Evolutionary conservation across 805 yeast species (phyloP), one percentile per base, ranked within the genome.

Genomic region (Cyberlindnera veronae): DNA sequence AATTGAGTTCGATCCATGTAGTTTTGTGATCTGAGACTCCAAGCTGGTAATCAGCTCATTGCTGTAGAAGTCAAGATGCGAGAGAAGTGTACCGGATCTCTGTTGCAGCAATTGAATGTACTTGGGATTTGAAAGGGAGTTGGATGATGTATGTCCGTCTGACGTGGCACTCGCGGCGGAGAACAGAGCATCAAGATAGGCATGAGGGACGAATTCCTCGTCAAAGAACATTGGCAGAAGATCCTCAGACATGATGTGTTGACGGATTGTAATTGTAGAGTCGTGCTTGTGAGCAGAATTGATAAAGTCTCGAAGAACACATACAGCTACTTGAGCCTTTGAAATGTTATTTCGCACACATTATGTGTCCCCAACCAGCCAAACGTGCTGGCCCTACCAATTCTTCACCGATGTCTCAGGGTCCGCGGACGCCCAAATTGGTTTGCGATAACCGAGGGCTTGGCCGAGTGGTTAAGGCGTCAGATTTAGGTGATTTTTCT

Each of bases 181-280:
- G 44, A 78, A 70, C 13, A 83, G 61, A 3, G 84, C 79, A 55
- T 84, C 86, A 15, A 84, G 70, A 51, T 74, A 84, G 29, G 76
- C 76, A 39, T 76, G 74, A 1, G 88, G 84, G 14, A 73, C 76
- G 54, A 82, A 83, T 19, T 74, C 76, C 16, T 72, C 75, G 46
- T 82, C 86, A 45, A 81, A 79, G 64, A 84, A 84, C 79, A 83
- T 81, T 11, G 77, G 62, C 3, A 82, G 59, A 1, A 81, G 68
- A 13, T 76, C 75, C 39, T 48, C 39, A 2, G 48, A 39, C 51
- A 48, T 46, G 12, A 13, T 33, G 22, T n/a, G n/a, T n/a, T n/a
- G n/a, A n/a, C n/a, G n/a, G n/a, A n/a, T n/a, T n/a, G n/a, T n/a
- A n/a, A n/a, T n/a, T n/a, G n/a, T n/a, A n/a, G n/a, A n/a, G n/a